Evolutionary conservation across 495 filamentous ascomycete species (phyloP), one percentile per base, ranked within the genome.

Genomic region (Lentithecium fluviatile): DNA sequence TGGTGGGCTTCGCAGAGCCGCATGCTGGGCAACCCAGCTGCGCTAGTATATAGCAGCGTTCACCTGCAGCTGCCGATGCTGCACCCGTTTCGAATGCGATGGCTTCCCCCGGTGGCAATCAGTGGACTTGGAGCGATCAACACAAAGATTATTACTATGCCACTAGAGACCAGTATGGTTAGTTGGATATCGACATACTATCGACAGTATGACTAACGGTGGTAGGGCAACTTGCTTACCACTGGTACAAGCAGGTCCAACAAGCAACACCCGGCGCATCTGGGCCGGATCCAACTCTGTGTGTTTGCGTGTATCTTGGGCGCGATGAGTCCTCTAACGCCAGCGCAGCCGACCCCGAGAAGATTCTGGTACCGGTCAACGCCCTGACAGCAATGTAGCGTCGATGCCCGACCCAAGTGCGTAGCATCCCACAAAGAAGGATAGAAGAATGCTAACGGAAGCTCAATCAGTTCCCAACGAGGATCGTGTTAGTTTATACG

Each of bases 41-140:
- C n/a, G 10, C 29, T 10, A 32, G 4, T 43, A 43, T 20, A n/a
- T 43, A 43, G 19, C 13, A 43, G 40, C 40, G 40, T 20, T 43
- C 4, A 13, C 29, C 29, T 32, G 29, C 10, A 10, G 4, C 4
- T 20, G 40, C 40, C 15, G 40, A 20, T n/a, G 15, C 40, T 15
- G 5, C 40, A 15, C 15, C 19, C 15, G 4, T n/a, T 13, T 43
- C 40, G 13, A 43, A 43, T 10, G 10, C 29, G 4, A 32, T 32
- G 29, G 29, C 29, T 32, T 10, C 29, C 29, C 3, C 3, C 10
- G 29, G 29, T 4, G 40, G 40, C 40, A 6, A 3, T 24, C 20
- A 34, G n/a, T 54, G 51, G 51, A 54, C 36, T 13, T 54, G 51
- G 51, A 54, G 51, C n/a, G 12, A 12, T 1, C 12, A 29, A 5